phyloP scores from a whole-genome alignment of 495 filamentous ascomycete genomes.

The Penicilliopsis zonata region DNA sequence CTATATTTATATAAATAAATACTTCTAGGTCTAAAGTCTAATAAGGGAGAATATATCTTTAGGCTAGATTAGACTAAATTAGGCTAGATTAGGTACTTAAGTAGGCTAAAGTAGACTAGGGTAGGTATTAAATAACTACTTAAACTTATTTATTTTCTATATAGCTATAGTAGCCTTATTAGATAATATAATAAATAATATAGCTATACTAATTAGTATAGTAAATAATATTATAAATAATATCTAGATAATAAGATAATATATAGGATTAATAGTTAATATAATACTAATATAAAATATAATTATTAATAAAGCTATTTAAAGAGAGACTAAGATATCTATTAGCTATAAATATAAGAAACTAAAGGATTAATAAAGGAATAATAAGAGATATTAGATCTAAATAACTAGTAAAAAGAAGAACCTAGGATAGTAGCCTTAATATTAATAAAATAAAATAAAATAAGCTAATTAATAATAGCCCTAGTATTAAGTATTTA shows the following conservation, averaged over 20 bases:
- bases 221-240: not conserved
- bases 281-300: constrained; percentile 1
- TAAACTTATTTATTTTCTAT: too few relatives aligned
- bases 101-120: too few relatives aligned
- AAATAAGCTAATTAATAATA: too few relatives aligned
- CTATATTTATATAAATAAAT: too few relatives aligned
- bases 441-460: not conserved
- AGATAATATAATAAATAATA: not conserved
- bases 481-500: too few relatives aligned
- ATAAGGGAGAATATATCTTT: too few relatives aligned
- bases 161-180: not conserved
- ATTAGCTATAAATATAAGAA: constrained; percentile 1
- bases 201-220: not conserved
- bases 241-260: constrained; percentile 1
- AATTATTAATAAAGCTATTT: constrained; percentile 1
- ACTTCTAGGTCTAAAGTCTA: too few relatives aligned
- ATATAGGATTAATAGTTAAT: not conserved
- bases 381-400: constrained; percentile 2
- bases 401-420: too few relatives aligned
- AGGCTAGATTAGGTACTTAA: too few relatives aligned
- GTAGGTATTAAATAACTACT: too few relatives aligned
- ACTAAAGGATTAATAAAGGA: constrained; percentile 1
- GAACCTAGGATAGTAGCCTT: too few relatives aligned
- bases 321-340: not conserved
- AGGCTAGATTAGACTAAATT: too few relatives aligned